A percentile compares a stretch with the other conserved stretches of the same genome.
These are phyloP conservation scores for Penicillium brasilianum DNA, from an alignment of 2,329 filamentous ascomycete genomes.

Conservation along the genomic window DNA sequence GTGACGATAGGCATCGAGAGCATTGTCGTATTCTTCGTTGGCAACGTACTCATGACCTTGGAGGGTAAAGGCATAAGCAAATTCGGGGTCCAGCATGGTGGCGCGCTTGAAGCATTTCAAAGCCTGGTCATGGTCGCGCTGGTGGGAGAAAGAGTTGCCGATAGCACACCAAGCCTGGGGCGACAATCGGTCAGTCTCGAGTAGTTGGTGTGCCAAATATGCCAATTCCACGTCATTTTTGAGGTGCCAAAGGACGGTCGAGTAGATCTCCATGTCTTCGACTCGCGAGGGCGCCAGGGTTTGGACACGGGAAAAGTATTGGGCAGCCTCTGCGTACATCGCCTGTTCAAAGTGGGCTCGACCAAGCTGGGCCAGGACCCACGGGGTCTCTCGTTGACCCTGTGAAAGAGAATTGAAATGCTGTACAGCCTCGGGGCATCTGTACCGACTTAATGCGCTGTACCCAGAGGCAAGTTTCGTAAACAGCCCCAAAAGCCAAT, in stretches of 20 bases:
- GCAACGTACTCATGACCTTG: slow-evolving; percentile 95
- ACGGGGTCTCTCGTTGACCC: slow-evolving; percentile 84
- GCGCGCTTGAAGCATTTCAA: slow-evolving; percentile 93
- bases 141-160: slow-evolving; percentile 92
- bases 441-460: slow-evolving; percentile 76
- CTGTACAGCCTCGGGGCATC: slow-evolving; percentile 76
- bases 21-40: slow-evolving; percentile 97
- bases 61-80: slow-evolving; percentile 93
- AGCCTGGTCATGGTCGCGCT: slow-evolving; percentile 91
- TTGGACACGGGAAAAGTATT: slow-evolving; percentile 79
- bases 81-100: slow-evolving; percentile 85
- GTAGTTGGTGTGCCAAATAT: slow-evolving; percentile 86
- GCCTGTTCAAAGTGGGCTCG: slow-evolving; percentile 90
- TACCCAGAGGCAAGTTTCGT: slow-evolving; percentile 82
- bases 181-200: slow-evolving; percentile 84
- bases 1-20: slow-evolving; percentile 81
- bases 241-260: slow-evolving; percentile 97
- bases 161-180: slow-evolving; percentile 96
- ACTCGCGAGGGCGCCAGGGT: slow-evolving; percentile 79
- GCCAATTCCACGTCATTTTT: slow-evolving; percentile 91
- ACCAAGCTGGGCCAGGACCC: slow-evolving; percentile 89
- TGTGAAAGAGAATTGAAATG: slow-evolving; percentile 73
- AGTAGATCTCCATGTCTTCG: slow-evolving; percentile 98
- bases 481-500: slow-evolving; percentile 78
- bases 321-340: slow-evolving; percentile 83